Percentiles rank a stretch among this genome's conserved stretches.
phyloP scores from a whole-genome alignment of 768 basidiomycete genomes.

The Pleurotus pulmonarius region DNA sequence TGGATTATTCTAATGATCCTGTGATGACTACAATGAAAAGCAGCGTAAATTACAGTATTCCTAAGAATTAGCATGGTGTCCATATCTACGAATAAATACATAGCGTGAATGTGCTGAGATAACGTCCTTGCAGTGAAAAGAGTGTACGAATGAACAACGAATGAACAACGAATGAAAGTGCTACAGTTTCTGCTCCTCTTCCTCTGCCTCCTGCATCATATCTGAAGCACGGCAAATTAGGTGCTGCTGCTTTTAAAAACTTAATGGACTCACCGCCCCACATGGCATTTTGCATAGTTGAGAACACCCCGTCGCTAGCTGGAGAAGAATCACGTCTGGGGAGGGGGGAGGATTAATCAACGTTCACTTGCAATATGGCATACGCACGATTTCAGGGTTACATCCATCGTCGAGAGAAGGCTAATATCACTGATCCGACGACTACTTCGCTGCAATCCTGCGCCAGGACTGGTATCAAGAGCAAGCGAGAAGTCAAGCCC shows the following conservation, averaged over 20 bases:
- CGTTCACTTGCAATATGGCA: too few species aligned
- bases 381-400: constrained; percentile 45
- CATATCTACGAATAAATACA: constrained; percentile 1
- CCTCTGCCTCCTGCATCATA: constrained; percentile 26
- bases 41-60: too few species aligned
- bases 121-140: constrained; percentile 1
- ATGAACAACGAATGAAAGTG: not conserved
- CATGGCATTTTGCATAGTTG: constrained; percentile 61
- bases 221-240: constrained; percentile 19
- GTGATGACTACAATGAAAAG: too few species aligned
- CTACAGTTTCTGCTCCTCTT: constrained; percentile 18
- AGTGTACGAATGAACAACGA: not conserved
- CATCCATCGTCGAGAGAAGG: constrained; percentile 48
- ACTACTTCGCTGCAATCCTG: constrained; percentile 51
- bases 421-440: constrained; percentile 58
- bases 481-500: constrained; percentile 44
- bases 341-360: not conserved
- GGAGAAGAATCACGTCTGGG: constrained; percentile 32
- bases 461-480: constrained; percentile 35
- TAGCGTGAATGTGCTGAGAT: not conserved
- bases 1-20: too few species aligned
- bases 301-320: constrained; percentile 45
- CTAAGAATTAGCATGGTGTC: not conserved
- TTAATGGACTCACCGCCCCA: constrained; percentile 59
- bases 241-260: constrained; percentile 11